Percentiles rank a stretch among this genome's conserved stretches.
Conservation (phyloP, 108 stramenopile species). For the Stephanodiscus triporus region DNA sequence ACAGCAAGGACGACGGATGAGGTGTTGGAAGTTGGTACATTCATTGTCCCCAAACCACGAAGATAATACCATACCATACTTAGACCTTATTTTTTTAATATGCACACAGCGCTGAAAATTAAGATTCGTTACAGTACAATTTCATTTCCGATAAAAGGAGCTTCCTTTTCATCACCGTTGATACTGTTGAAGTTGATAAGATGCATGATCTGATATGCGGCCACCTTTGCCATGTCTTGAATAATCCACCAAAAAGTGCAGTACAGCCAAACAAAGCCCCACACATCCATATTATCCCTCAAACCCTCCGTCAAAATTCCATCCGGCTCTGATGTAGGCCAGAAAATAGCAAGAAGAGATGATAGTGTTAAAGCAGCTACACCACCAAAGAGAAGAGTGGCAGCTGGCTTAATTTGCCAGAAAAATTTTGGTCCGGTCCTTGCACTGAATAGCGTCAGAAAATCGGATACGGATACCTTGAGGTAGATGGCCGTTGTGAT, state of each 20-base stretch:
- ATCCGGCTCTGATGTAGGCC: slow-evolving; percentile 45
- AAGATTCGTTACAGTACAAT: too few relatives aligned
- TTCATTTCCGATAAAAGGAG: too few relatives aligned
- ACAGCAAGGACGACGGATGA: too few relatives aligned
- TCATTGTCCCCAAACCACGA: too few relatives aligned
- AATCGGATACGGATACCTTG: slow-evolving; percentile 63
- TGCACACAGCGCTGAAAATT: too few relatives aligned
- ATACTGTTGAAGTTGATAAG: slow-evolving; percentile 21
- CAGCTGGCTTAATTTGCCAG: slow-evolving; percentile 50
- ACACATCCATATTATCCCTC: slow-evolving; percentile 42
- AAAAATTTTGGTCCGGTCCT: slow-evolving; percentile 46
- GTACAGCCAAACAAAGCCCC: slow-evolving; percentile 58
- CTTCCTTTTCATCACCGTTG: neutral
- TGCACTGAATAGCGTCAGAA: slow-evolving; percentile 59
- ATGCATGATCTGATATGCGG: slow-evolving; percentile 29
- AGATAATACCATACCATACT: too few relatives aligned
- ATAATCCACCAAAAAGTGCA: slow-evolving; percentile 54
- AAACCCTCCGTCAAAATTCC: slow-evolving; percentile 52
- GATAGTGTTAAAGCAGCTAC: slow-evolving; percentile 43
- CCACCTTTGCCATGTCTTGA: slow-evolving; percentile 56
- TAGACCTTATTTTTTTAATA: too few relatives aligned
- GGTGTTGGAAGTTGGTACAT: too few relatives aligned
- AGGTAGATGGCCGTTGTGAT: slow-evolving; percentile 59
- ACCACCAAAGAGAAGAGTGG: slow-evolving; percentile 46
- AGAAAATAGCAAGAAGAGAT: slow-evolving; percentile 48